Evolutionary conservation across 2,329 filamentous ascomycete genomes (phyloP).

Genomic region (Colletotrichum sp.): DNA sequence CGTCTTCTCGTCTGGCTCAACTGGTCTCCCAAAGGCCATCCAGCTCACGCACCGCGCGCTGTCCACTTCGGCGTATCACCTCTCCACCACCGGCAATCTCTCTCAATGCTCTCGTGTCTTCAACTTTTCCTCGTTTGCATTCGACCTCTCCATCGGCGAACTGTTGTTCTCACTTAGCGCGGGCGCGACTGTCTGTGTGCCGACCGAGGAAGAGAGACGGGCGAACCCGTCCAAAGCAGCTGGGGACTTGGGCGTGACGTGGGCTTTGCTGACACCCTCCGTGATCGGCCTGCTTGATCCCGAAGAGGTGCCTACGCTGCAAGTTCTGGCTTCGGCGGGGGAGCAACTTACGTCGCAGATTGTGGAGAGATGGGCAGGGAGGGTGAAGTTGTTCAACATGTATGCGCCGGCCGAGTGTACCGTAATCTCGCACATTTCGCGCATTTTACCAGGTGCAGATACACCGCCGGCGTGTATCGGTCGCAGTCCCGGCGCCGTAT

Average conservation of each 20-base stretch:
- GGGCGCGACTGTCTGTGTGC: constrained; percentile 45
- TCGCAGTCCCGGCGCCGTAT: neutral
- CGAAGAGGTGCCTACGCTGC: constrained; percentile 37
- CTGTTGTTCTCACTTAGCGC: constrained; percentile 38
- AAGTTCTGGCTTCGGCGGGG: constrained; percentile 35
- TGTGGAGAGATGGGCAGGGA: constrained; percentile 24
- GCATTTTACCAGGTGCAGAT: neutral
- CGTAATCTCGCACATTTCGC: neutral
- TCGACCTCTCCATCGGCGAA: constrained; percentile 40
- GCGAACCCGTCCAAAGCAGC: constrained; percentile 3
- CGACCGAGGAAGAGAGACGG: constrained; percentile 38
- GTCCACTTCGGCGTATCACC: constrained; percentile 27
- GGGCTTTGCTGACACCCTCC: neutral
- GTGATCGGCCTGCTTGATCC: constrained; percentile 41
- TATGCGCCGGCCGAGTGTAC: constrained; percentile 31
- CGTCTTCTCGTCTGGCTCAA: neutral
- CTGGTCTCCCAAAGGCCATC: neutral
- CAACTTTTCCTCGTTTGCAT: constrained; percentile 37
- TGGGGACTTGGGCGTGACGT: neutral
- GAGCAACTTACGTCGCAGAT: constrained; percentile 26
- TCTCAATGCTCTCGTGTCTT: constrained; percentile 39
- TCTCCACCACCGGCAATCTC: constrained; percentile 41
- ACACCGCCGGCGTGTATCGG: neutral
- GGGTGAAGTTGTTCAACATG: constrained; percentile 23
- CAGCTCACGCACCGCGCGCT: neutral